A percentile compares a stretch with the other conserved stretches of the same genome.
Evolutionary conservation across 2,329 filamentous ascomycete genomes (phyloP).

Genomic region (Trichoderma arundinaceum): DNA sequence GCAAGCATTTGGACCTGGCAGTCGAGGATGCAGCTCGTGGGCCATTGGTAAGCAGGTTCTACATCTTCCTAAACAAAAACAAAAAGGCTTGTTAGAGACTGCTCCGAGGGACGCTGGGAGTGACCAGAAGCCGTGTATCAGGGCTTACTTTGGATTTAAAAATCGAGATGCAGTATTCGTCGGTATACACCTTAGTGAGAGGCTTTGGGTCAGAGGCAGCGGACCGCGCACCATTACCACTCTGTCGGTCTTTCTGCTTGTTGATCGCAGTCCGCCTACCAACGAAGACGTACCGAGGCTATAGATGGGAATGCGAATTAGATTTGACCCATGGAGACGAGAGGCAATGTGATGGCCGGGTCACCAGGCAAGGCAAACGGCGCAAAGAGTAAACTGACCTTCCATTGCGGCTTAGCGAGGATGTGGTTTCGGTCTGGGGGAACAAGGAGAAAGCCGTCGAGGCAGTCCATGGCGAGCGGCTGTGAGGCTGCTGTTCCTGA

Average conservation of each 20-base stretch:
- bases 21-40: constrained; percentile 57
- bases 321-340: background rate
- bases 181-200: constrained; percentile 44
- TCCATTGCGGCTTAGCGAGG: constrained; percentile 58
- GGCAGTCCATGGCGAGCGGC: constrained; percentile 44
- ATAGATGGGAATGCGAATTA: constrained; percentile 20
- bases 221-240: constrained; percentile 48
- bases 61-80: constrained; percentile 51
- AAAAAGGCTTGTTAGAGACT: constrained; percentile 18
- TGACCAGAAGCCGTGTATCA: constrained; percentile 29
- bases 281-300: constrained; percentile 66
- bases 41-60: constrained; percentile 61
- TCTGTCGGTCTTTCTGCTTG: constrained; percentile 44
- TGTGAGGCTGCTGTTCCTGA: constrained; percentile 21
- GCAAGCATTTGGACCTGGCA: constrained; percentile 65
- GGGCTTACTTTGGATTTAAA: constrained; percentile 60
- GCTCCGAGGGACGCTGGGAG: background rate
- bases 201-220: constrained; percentile 48
- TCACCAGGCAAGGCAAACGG: background rate
- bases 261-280: constrained; percentile 46
- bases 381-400: constrained; percentile 47
- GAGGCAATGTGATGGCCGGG: constrained; percentile 27
- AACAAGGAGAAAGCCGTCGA: constrained; percentile 56
- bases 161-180: constrained; percentile 57
- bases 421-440: constrained; percentile 59